phyloP scores from a whole-genome alignment of 768 basidiomycete genomes.

The Multifurca ochricompacta region DNA sequence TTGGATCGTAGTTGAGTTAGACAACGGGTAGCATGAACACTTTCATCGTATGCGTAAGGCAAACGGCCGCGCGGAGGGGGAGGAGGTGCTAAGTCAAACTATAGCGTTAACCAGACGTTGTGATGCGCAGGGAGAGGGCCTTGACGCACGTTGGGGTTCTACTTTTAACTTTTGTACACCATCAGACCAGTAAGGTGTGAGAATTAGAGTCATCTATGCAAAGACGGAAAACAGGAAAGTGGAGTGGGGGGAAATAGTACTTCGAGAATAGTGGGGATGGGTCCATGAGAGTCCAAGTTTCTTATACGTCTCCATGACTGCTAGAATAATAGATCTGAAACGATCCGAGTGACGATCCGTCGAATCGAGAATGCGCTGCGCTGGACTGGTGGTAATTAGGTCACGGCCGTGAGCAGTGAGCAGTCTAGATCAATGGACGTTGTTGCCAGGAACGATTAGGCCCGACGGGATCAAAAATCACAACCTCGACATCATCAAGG shows the following conservation, averaged over 20 bases:
- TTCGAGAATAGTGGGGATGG: not conserved
- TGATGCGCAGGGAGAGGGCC: not conserved
- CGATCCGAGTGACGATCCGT: not conserved
- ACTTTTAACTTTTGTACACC: conserved; percentile 65
- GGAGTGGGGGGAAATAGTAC: not conserved
- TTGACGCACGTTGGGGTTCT: conserved; percentile 44
- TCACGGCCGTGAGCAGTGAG: not conserved
- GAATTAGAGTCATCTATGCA: conserved; percentile 31
- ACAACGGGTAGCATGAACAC: conserved; percentile 50
- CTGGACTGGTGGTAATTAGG: no score
- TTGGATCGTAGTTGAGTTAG: conserved; percentile 70
- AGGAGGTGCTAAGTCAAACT: conserved; percentile 1
- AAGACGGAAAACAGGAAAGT: not conserved
- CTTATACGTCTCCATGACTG: not conserved
- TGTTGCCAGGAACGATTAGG: conserved; percentile 5
- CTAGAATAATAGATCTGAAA: not conserved
- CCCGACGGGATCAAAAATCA: not conserved
- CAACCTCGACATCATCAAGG: not conserved
- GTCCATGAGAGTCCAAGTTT: not conserved
- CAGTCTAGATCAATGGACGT: not conserved
- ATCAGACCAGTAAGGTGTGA: conserved; percentile 66
- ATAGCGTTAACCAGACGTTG: not conserved
- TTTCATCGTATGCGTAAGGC: conserved; percentile 49
- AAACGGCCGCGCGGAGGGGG: conserved; percentile 47
- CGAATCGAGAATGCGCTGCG: not conserved